A percentile compares a stretch with the other conserved stretches of the same genome.
phyloP scores from a whole-genome alignment of 169 alveolate genomes.

The Plasmodium coatneyi region DNA sequence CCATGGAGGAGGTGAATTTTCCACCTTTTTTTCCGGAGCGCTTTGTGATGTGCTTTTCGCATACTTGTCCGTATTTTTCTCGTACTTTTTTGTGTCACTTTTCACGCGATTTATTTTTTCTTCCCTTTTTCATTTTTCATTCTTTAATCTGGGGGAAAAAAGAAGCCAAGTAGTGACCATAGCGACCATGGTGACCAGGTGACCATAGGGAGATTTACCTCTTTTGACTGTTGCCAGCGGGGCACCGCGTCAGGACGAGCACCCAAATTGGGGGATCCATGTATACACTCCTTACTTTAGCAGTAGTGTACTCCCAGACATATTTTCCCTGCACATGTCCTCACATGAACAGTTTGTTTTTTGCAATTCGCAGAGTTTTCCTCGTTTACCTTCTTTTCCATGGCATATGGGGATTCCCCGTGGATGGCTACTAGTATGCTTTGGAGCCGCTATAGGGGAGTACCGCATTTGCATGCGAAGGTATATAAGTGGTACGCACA shows the following conservation, averaged over 20 bases:
- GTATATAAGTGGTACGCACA: not conserved
- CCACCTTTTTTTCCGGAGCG: not conserved
- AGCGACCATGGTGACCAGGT: too few species aligned
- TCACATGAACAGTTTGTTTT: not conserved
- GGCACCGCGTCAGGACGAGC: not conserved
- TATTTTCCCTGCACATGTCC: not conserved
- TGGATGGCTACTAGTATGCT: not conserved
- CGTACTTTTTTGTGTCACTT: not conserved
- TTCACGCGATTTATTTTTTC: not conserved
- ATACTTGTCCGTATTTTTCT: not conserved
- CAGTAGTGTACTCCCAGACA: not conserved
- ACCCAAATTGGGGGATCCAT: not conserved
- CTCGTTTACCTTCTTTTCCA: not conserved
- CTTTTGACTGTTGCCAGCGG: not conserved
- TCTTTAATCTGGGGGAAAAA: not conserved
- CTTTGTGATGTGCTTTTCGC: not conserved
- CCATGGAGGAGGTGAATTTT: not conserved
- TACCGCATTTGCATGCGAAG: not conserved
- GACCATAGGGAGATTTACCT: not conserved
- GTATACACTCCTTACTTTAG: not conserved
- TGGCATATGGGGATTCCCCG: not conserved
- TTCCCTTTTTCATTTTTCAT: not conserved
- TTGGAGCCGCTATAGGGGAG: not conserved
- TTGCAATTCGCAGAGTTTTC: not conserved
- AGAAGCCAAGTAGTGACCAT: not conserved